Base-by-base conservation (phyloP, 345 rosid species). In the Sisymbrium irio region DNA sequence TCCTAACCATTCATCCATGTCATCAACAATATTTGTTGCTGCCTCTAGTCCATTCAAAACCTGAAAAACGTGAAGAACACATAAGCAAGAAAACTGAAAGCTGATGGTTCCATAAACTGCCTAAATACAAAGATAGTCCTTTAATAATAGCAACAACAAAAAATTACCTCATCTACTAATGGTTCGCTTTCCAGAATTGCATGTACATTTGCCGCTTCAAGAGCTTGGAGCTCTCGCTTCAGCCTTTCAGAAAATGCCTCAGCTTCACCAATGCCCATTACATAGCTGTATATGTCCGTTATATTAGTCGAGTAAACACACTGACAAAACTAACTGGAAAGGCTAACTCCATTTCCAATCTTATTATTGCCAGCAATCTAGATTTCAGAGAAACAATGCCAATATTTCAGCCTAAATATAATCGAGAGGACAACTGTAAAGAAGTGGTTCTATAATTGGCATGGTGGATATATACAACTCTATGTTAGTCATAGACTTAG, bases 121-220 rank as follows among this genome's bases (percentile, higher is more conserved):
- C 15, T 20, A 32, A 14, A 49, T 40, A 61, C 14, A 53, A 41
- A 60, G 19, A 72, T 49, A 33, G 47, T 25, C 57, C 6, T n/a
- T n/a, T 22, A 4, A 30, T 8, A 50, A 58, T 6, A 49, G 65
- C 32, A 20, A 32, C 59, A 7, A 32, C 50, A 33, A 77, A 32
- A 40, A 79, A 46, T 25, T 72, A 95, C 98, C 89, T 90, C 94
- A 18, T 92, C 98, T 76, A 95, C 83, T 79, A 95, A 68, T 22
- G 98, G 98, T 83, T 88, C 97, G 80, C 87, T 95, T 85, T 95
- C 99, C 87, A 95, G 79, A 78, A 90, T 90, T 77, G 98, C 99
- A 85, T 95, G 99, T 73, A 95, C 98, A 67, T 95, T 95, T 71
- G 99, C 99, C 13, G 99, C 99, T 86, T 95, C 99, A 69, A 95